These are phyloP conservation scores for Pelargonium citronellum DNA, from an alignment of 441 rosid species.

Conservation along the genomic window DNA sequence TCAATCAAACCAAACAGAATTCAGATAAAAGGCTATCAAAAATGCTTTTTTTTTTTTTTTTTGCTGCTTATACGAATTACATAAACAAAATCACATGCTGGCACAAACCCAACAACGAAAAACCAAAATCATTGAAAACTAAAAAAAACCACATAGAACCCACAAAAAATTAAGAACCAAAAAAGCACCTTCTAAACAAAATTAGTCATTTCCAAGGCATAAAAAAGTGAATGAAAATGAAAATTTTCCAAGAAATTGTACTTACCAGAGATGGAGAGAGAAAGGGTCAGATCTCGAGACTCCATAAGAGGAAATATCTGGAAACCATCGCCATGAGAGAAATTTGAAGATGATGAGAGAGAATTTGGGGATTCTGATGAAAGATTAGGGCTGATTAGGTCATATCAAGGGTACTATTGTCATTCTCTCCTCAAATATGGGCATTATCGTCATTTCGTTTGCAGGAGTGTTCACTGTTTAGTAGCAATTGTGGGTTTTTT, in stretches of 20 bases:
- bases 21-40: background rate
- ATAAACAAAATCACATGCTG: background rate
- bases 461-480: no score
- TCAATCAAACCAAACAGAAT: background rate
- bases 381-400: constrained; percentile 37
- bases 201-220: background rate
- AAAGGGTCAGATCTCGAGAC: constrained; percentile 1
- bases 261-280: background rate
- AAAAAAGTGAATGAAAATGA: background rate
- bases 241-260: background rate
- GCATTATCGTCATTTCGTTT: background rate
- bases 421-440: background rate
- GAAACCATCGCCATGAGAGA: constrained; percentile 8
- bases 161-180: background rate
- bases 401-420: constrained; percentile 14
- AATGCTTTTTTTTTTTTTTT: no score
- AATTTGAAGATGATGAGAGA: constrained; percentile 4
- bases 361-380: constrained; percentile 24
- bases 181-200: background rate
- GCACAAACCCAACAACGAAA: background rate
- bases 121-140: background rate
- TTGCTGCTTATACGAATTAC: no score
- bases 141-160: background rate
- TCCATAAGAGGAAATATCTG: background rate
- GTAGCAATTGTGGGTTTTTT: no score